Evolutionary conservation across 345 rosid species (phyloP).

Genomic region (Acer negundo): DNA sequence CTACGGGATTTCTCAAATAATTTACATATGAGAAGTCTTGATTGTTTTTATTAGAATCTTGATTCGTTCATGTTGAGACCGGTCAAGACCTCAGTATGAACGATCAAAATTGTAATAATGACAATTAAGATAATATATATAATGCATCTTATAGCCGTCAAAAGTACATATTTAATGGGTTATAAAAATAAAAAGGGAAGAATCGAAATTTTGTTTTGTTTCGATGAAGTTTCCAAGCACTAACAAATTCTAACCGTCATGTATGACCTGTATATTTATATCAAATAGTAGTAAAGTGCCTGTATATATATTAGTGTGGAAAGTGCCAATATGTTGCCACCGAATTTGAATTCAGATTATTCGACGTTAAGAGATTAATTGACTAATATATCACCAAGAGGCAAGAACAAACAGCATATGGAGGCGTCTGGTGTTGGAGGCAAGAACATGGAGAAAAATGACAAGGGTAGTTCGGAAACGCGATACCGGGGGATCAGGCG

Average conservation of each 20-base stretch:
- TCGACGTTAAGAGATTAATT: background rate
- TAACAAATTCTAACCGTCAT: constrained; percentile 30
- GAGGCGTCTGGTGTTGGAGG: constrained; percentile 15
- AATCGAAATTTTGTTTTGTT: background rate
- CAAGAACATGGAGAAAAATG: constrained; percentile 5
- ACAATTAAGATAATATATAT: too few species aligned
- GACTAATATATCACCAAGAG: background rate
- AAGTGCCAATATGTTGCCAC: background rate
- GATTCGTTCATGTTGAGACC: too few species aligned
- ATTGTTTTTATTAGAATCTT: too few species aligned
- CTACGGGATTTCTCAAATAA: too few species aligned
- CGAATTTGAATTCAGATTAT: constrained; percentile 16
- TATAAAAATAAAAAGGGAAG: background rate
- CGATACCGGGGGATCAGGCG: constrained; percentile 69
- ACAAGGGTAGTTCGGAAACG: constrained; percentile 29
- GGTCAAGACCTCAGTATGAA: too few species aligned
- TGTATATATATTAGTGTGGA: background rate
- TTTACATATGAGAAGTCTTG: too few species aligned
- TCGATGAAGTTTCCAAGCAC: constrained; percentile 22
- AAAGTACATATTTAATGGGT: background rate
- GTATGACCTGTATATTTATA: constrained; percentile 19
- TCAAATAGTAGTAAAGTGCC: background rate
- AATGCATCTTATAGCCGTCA: background rate
- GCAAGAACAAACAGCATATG: constrained; percentile 20
- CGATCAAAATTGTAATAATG: too few species aligned